Percentiles rank a stretch among this genome's conserved stretches.
These are phyloP conservation scores for Adansonia digitata DNA, from an alignment of 345 rosid species.

Conservation along the genomic window DNA sequence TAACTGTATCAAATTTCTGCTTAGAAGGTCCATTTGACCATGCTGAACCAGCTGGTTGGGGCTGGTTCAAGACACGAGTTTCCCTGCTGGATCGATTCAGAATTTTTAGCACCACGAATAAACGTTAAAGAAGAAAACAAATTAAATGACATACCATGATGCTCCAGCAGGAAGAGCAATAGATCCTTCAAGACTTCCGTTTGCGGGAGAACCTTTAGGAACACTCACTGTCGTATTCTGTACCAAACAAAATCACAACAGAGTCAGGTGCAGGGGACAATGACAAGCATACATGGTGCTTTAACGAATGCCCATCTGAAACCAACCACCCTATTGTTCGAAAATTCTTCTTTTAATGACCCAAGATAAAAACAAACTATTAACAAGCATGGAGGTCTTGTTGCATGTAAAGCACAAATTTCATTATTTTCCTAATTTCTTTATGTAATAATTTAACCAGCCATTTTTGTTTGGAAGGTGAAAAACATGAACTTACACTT, in stretches of 20 bases:
- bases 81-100: slow-evolving; percentile 38
- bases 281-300: neutral
- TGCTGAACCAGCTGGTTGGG: slow-evolving; percentile 23
- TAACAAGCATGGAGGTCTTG: neutral
- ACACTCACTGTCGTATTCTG: slow-evolving; percentile 36
- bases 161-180: slow-evolving; percentile 80
- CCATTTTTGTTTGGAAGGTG: neutral
- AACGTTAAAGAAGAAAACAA: neutral
- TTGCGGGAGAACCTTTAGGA: slow-evolving; percentile 52
- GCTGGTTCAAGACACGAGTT: slow-evolving; percentile 47
- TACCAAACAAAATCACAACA: slow-evolving; percentile 2
- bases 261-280: neutral
- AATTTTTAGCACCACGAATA: slow-evolving; percentile 23
- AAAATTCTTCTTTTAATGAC: neutral
- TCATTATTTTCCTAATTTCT: neutral
- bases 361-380: neutral
- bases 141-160: slow-evolving; percentile 54
- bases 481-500: slow-evolving; percentile 47
- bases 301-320: neutral
- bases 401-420: neutral
- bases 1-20: slow-evolving; percentile 36
- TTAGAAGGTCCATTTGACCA: slow-evolving; percentile 50
- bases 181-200: slow-evolving; percentile 51
- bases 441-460: neutral
- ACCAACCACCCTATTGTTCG: neutral